Evolutionary conservation across 1,284 basidiomycete genomes (phyloP).

Genomic region (Rhodotorula sp.): DNA sequence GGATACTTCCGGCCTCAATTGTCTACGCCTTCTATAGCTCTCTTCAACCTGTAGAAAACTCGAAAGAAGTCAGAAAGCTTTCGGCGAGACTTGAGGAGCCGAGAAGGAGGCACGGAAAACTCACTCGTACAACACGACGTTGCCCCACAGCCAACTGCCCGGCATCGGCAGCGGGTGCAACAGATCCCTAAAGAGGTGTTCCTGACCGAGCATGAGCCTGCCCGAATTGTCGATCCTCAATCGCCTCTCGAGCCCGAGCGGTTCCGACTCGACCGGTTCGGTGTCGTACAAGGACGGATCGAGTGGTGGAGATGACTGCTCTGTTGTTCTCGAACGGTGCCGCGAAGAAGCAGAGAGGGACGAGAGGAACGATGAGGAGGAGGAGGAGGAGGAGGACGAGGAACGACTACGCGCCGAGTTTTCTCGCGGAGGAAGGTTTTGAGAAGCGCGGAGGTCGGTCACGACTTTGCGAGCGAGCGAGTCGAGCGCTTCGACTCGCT

Average conservation of each 20-base stretch:
- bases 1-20: no score
- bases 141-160: constrained; percentile 38
- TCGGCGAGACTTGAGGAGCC: background rate
- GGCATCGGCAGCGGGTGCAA: constrained; percentile 39
- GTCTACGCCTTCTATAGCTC: constrained; percentile 19
- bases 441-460: constrained; percentile 23
- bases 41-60: constrained; percentile 6
- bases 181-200: constrained; percentile 38
- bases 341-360: background rate
- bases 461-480: constrained; percentile 35
- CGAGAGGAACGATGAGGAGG: background rate
- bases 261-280: constrained; percentile 16
- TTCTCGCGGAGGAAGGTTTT: background rate
- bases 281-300: background rate
- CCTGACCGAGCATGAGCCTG: constrained; percentile 36
- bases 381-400: background rate
- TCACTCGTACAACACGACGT: constrained; percentile 41
- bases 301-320: background rate
- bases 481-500: constrained; percentile 40
- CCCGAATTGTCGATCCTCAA: constrained; percentile 34
- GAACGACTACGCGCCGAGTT: background rate
- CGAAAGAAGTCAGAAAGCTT: background rate
- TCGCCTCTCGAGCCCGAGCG: constrained; percentile 31
- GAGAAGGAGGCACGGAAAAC: background rate
- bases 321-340: background rate